Base-by-base conservation (phyloP, 257 asterid species). In the Solanum pinnatisectum region DNA sequence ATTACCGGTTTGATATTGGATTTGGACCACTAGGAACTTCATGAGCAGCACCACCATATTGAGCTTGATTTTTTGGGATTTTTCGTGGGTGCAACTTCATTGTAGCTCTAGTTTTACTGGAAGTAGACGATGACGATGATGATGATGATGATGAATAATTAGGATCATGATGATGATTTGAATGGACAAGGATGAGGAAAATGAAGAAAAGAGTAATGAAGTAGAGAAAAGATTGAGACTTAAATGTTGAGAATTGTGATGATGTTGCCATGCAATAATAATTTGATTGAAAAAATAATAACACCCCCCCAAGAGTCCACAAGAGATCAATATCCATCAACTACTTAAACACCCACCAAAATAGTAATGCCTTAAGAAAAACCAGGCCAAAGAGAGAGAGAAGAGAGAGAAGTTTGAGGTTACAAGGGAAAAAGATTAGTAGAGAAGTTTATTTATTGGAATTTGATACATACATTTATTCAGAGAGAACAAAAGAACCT, bases 21-120 rank as follows among this genome's bases (percentile, higher is more conserved):
- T 96, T 96, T 72, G 98, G 96, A 39, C 98, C 98, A 79, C 98
- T 96, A 0, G 98, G 98, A 89, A 96, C 98, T 89, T 94, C 98
- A 87, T 96, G 98, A 84, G 94, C 90, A 83, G 92, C 90, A 13
- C 84, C 95, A 86, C 91, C 92, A 84, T 93, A 96, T 81, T 90
- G 91, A 10, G n/a, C 32, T 33, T 30, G 4, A 27, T 49, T 27
- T 49, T 32, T 81, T 5, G 67, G 68, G 32, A 84, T 87, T 83
- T 85, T 89, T 33, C 78, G 63, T 4, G 90, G 91, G 33, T 85
- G 92, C 74, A 91, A 87, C 36, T 25, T 81, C 76, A 33, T 25
- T 3, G 91, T 49, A 52, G 70, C 37, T 20, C 40, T 30, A 25
- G 27, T n/a, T 0, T 63, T 22, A 68, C 65, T 56, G 23, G 65